Evolutionary conservation across 2,329 filamentous ascomycete genomes (phyloP).

Genomic region (Venturia asperata): DNA sequence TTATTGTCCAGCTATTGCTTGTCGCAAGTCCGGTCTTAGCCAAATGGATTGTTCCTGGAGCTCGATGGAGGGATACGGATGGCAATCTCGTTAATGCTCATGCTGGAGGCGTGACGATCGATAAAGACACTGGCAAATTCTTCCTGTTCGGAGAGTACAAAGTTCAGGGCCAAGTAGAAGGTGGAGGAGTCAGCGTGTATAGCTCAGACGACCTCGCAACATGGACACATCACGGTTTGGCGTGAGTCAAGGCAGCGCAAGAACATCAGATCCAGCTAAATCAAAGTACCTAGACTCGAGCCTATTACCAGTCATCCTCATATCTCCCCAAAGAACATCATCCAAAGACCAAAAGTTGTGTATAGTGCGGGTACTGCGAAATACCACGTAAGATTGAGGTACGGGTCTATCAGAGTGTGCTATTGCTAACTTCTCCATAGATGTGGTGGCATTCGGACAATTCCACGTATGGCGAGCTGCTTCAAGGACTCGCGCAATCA

Average conservation of each 20-base stretch:
- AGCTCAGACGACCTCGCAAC: conserved; percentile 55
- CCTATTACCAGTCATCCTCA: conserved; percentile 49
- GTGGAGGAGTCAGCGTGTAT: conserved; percentile 54
- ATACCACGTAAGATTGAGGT: conserved; percentile 44
- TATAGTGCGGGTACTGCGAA: conserved; percentile 48
- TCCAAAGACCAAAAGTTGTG: conserved; percentile 56
- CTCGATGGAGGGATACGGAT: conserved; percentile 53
- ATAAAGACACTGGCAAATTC: conserved; percentile 48
- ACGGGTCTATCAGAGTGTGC: not conserved
- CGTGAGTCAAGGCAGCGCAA: conserved; percentile 34
- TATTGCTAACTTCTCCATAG: conserved; percentile 25
- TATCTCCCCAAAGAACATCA: conserved; percentile 50
- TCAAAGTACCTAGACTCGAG: conserved; percentile 27
- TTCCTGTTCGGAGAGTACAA: conserved; percentile 60
- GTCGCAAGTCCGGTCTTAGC: conserved; percentile 28
- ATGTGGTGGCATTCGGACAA: conserved; percentile 59
- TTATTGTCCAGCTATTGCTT: not conserved
- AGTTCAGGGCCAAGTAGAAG: conserved; percentile 50
- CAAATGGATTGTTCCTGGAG: conserved; percentile 56
- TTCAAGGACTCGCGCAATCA: conserved; percentile 51
- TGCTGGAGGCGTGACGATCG: conserved; percentile 50
- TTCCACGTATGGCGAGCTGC: conserved; percentile 47
- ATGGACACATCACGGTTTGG: conserved; percentile 52
- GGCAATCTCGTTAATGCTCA: conserved; percentile 56
- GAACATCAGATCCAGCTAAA: not conserved